Conservation (phyloP, 352 stramenopile genomes). For the Phytophthora capsici region DNA sequence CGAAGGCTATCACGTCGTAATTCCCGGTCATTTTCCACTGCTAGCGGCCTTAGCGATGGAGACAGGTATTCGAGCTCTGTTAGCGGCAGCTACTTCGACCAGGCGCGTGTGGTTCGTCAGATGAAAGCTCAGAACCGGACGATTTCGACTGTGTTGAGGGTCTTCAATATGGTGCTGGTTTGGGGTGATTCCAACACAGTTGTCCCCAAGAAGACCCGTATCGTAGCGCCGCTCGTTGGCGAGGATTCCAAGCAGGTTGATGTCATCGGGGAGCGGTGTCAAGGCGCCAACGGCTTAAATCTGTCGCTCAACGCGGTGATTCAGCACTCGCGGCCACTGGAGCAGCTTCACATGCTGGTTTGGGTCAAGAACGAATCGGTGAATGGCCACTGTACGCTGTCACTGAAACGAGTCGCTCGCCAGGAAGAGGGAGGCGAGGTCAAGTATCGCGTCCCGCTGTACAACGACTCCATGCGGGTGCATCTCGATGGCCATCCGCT, state of each 20-base stretch:
- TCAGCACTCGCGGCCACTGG: constrained; percentile 69
- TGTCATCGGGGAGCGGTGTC: constrained; percentile 71
- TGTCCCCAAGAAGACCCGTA: constrained; percentile 81
- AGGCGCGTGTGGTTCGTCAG: constrained; percentile 70
- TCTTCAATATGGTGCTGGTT: constrained; percentile 80
- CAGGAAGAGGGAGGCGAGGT: constrained; percentile 73
- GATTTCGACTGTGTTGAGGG: constrained; percentile 72
- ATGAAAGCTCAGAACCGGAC: constrained; percentile 60
- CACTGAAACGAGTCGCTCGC: constrained; percentile 77
- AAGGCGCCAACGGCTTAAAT: constrained; percentile 57
- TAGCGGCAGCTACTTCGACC: constrained; percentile 78
- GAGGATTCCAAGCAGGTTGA: constrained; percentile 83
- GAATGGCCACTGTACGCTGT: constrained; percentile 81
- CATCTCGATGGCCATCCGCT: constrained; percentile 76
- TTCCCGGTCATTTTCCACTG: constrained; percentile 58
- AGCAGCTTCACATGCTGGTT: constrained; percentile 86
- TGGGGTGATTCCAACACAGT: constrained; percentile 69
- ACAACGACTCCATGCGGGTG: constrained; percentile 81
- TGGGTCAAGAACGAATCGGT: constrained; percentile 86
- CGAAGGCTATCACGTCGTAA: constrained; percentile 38
- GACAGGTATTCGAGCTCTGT: constrained; percentile 41
- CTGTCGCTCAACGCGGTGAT: constrained; percentile 80
- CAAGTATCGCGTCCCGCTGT: constrained; percentile 79
- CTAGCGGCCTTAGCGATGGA: constrained; percentile 30
- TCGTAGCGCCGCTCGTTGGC: constrained; percentile 77